Evolutionary conservation across 208 protist genomes (phyloP), one percentile per base, ranked within the genome.

Genomic region (Leishmania martiniquensis): DNA sequence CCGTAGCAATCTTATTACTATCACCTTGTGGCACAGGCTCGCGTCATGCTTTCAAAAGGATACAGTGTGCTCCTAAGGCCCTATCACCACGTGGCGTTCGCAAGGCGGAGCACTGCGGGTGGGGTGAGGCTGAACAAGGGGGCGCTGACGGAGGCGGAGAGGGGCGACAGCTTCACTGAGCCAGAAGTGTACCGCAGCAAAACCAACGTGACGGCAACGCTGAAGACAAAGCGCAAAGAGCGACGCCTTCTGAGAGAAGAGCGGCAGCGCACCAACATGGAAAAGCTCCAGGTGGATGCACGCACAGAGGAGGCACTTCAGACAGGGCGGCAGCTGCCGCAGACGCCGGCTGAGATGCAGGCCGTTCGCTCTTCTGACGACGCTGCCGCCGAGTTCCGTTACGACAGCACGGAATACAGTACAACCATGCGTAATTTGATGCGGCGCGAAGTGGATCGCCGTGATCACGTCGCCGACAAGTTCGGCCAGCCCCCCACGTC

Each of bases 111-210:
- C 51, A 74, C 69, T 13, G 63, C 77, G 1, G 87, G 86, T 22
- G 87, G 89, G 25, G 66, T 93, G 47, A 93, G 92, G 44, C 15
- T 87, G 0, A 95, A 97, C 68, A 83, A 86, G 5, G 91, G 91
- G 12, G 68, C 85, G 0, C 75, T 97, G 1, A 91, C 82, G 5
- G n/a, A 57, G 5, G 32, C 20, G 1, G 91, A 97, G 47, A 77
- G 71, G 37, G 93, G 93, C 15, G 93, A 97, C 78, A 84, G 83
- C 49, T 95, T 95, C 69, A 90, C 93, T 1, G 91, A 97, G 29
- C 89, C 87, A 12, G 67, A 75, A 13, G 90, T 95, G 68, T 97
- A 97, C 79, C 85, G 86, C 12, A 97, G 82, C 75, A 85, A 74
- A 39, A 89, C 75, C 22, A 95, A 84, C 67, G 75, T 93, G 25